phyloP scores from a whole-genome alignment of 441 rosid genomes.

The Adansonia rubrostipa region DNA sequence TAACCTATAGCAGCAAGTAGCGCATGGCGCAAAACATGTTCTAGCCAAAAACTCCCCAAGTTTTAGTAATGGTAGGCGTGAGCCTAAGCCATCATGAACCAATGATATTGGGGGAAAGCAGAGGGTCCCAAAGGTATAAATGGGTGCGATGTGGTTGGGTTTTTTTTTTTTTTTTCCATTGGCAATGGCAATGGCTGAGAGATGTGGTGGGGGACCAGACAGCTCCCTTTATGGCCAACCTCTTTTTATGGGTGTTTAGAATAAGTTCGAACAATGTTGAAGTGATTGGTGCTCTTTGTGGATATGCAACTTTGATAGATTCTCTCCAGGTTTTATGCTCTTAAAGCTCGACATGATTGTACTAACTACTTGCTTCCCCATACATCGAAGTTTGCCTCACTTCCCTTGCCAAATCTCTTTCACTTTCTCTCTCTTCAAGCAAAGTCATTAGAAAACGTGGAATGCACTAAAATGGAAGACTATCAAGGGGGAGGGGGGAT shows the following conservation, averaged over 20 bases:
- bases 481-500: background rate
- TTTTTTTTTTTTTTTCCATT: background rate
- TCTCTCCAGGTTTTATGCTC: constrained; percentile 77
- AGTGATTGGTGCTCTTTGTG: constrained; percentile 28
- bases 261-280: constrained; percentile 15
- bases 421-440: background rate
- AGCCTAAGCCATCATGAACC: constrained; percentile 56
- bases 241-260: background rate
- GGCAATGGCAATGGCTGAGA: constrained; percentile 3
- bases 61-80: constrained; percentile 50
- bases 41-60: background rate
- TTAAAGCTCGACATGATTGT: constrained; percentile 58
- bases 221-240: constrained; percentile 33
- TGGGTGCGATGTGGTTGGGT: constrained; percentile 24
- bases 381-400: constrained; percentile 11
- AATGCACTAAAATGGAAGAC: background rate
- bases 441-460: background rate
- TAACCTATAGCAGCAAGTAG: background rate
- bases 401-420: background rate
- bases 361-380: constrained; percentile 29
- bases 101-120: constrained; percentile 50
- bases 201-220: constrained; percentile 36
- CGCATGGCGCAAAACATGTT: constrained; percentile 10
- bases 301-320: constrained; percentile 32
- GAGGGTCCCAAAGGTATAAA: constrained; percentile 40